Evolutionary conservation across 2,329 filamentous ascomycete genomes (phyloP), one percentile per base, ranked within the genome.

Genomic region (Fusarium compactum): DNA sequence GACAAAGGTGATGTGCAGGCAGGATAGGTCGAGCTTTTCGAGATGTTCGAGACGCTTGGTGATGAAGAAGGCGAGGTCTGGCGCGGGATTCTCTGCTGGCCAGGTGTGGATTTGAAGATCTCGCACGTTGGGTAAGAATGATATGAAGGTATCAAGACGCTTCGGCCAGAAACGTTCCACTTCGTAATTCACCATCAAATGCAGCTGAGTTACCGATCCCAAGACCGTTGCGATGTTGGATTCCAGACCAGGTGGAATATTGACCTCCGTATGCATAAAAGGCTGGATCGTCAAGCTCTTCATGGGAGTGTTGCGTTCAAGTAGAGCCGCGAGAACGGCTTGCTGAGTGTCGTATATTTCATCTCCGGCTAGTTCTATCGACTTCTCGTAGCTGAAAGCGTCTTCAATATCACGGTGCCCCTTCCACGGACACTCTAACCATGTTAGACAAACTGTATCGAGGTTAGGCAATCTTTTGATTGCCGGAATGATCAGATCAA

Each of bases 381-480:
- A 75, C 4, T 45, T 44, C 9, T 74, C 63, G 8, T 55, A 18
- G n/a, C 34, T 43, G 50, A 73, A 76, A 5, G 57, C 29, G 16
- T 66, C 54, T 3, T 43, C 47, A 12, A 54, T 59, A 11, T 58
- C 61, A 2, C 44, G 34, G 5, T 43, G 24, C 5, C 47, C 63
- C 24, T 48, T 20, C 75, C 72, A 76, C 14, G 75, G 74, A 41
- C 67, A 69, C n/a, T 62, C 29, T 12, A 45, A 58, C 75, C 75
- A 77, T 18, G 74, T 74, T 32, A 77, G 55, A 18, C 34, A 67
- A 18, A 76, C 24, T 7, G 67, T 62, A 32, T 67, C 66, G n/a
- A 77, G 71, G 45, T 67, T 71, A 16, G 63, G 55, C 8, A 77
- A 48, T 11, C 62, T 48, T 54, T 20, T 52, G 18, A 76, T 20